These are phyloP conservation scores for Insectozyma bohioensis DNA, from an alignment of 1,139 yeast species.

Conservation along the genomic window DNA sequence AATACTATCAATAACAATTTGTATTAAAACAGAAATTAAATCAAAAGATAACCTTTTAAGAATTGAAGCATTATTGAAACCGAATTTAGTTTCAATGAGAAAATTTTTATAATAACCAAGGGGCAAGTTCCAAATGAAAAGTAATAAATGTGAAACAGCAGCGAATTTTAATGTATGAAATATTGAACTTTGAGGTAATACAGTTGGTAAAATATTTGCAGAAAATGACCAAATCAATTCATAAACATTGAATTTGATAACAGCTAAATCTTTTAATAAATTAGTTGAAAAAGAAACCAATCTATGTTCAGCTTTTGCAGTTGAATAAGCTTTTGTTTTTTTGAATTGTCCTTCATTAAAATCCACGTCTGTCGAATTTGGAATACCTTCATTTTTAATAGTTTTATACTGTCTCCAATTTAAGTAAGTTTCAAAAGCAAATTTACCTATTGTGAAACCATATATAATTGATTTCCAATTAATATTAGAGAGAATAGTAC, in stretches of 20 bases:
- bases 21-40: background rate
- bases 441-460: conserved; percentile 76
- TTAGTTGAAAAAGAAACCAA: conserved; percentile 6
- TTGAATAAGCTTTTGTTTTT: too few relatives aligned
- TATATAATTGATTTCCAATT: conserved; percentile 77
- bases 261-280: too few relatives aligned
- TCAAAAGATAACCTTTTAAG: background rate
- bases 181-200: too few relatives aligned
- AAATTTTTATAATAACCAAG: background rate
- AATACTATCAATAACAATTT: background rate
- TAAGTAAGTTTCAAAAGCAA: conserved; percentile 69
- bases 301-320: too few relatives aligned
- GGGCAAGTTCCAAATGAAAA: background rate
- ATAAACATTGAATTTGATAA: background rate
- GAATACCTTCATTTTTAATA: conserved; percentile 39
- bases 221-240: background rate
- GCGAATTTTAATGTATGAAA: too few relatives aligned
- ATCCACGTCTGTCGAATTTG: too few relatives aligned
- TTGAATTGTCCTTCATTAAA: too few relatives aligned
- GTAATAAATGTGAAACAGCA: background rate
- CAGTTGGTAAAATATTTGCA: background rate
- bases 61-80: background rate
- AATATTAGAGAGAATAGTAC: too few relatives aligned
- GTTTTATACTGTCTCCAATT: conserved; percentile 76
- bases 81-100: background rate